Evolutionary conservation across 2,329 filamentous ascomycete species (phyloP).

Genomic region (Lasiodiplodia gonubiensis): DNA sequence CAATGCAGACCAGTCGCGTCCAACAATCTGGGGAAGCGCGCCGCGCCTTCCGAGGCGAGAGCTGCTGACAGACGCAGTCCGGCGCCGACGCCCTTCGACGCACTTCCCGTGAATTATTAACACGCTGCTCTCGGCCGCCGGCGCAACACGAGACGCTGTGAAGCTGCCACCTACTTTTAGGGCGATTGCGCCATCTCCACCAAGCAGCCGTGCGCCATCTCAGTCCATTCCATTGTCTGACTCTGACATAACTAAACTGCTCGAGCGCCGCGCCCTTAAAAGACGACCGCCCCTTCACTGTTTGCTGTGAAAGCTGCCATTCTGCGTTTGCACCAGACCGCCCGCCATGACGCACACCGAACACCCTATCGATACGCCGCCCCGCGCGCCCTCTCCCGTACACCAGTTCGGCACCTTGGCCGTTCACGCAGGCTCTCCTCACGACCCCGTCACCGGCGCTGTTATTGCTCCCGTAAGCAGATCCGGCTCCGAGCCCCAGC

Average conservation of each 20-base stretch:
- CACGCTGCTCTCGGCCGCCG: not conserved
- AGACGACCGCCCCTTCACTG: not conserved
- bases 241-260: slow-evolving; percentile 19
- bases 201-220: slow-evolving; percentile 16
- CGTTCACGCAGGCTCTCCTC: slow-evolving; percentile 89
- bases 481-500: not conserved
- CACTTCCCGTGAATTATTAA: slow-evolving; percentile 16
- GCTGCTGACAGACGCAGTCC: slow-evolving; percentile 16
- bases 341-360: slow-evolving; percentile 49
- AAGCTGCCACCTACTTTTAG: slow-evolving; percentile 21
- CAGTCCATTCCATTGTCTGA: slow-evolving; percentile 24
- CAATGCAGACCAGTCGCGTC: slow-evolving; percentile 17
- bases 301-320: not conserved
- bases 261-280: slow-evolving; percentile 12
- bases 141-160: not conserved
- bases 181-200: slow-evolving; percentile 25
- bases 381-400: slow-evolving; percentile 72
- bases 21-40: slow-evolving; percentile 22
- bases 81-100: not conserved
- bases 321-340: not conserved
- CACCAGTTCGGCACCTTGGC: slow-evolving; percentile 90
- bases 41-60: slow-evolving; percentile 3
- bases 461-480: slow-evolving; percentile 79
- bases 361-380: slow-evolving; percentile 73
- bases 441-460: slow-evolving; percentile 89